phyloP scores from a whole-genome alignment of 768 basidiomycete genomes.

The Mycena galopus region DNA sequence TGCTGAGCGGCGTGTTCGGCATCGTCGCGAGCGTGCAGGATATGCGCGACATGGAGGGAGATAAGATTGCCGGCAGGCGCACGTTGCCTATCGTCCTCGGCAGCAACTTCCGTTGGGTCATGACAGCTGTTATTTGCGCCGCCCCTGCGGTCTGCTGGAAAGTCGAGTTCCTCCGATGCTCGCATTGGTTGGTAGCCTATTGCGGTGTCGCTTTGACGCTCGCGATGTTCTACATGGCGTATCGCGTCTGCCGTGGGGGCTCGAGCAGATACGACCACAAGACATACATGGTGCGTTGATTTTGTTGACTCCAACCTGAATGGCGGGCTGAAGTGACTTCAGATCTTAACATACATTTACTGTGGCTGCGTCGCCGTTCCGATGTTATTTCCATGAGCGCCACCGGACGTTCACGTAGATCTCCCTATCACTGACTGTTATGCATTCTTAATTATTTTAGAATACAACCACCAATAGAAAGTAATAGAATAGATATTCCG shows the following conservation, averaged over 20 bases:
- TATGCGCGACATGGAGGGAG: constrained; percentile 56
- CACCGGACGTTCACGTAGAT: background rate
- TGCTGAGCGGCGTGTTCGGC: constrained; percentile 44
- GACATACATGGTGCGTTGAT: constrained; percentile 28
- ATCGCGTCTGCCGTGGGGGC: constrained; percentile 14
- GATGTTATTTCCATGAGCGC: constrained; percentile 25
- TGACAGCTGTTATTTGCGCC: constrained; percentile 20
- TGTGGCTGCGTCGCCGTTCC: constrained; percentile 31
- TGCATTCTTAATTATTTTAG: background rate
- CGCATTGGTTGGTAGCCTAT: constrained; percentile 19
- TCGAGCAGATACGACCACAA: constrained; percentile 31
- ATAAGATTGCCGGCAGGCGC: constrained; percentile 49
- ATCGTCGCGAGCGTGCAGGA: constrained; percentile 57
- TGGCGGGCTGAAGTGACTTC: background rate
- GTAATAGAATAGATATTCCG: too few relatives aligned
- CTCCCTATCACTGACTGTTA: background rate
- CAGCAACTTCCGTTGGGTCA: constrained; percentile 41
- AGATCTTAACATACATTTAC: constrained; percentile 32
- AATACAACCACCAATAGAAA: background rate
- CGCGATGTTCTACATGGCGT: constrained; percentile 32
- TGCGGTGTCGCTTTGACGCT: constrained; percentile 10
- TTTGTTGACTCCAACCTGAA: background rate
- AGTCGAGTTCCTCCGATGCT: too few relatives aligned
- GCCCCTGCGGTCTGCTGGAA: constrained; percentile 11
- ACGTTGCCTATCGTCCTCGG: constrained; percentile 59